Conservation (phyloP, 768 basidiomycete genomes). For the Russula griseocarnosa region DNA sequence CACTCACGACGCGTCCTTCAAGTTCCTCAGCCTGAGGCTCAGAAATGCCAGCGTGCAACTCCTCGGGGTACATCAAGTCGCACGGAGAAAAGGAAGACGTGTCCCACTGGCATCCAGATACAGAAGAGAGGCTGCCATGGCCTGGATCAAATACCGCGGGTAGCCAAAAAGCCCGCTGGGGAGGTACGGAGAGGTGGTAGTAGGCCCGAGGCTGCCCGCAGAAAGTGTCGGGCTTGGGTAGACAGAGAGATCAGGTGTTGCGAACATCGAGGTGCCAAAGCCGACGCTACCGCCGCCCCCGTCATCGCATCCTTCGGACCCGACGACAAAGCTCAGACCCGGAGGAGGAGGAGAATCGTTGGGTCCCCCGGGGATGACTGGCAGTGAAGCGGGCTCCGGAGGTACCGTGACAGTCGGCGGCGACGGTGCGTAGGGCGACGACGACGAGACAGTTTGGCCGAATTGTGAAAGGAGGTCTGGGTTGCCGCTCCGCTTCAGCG, state of each 20-base stretch:
- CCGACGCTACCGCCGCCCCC: not conserved
- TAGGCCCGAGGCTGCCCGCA: constrained; percentile 17
- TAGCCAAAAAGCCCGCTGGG: constrained; percentile 22
- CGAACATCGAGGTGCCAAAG: constrained; percentile 10
- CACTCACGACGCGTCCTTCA: not conserved
- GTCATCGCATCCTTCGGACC: not conserved
- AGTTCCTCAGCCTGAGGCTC: not conserved
- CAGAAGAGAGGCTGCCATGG: constrained; percentile 6
- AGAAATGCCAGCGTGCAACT: not conserved
- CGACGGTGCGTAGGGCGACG: not conserved
- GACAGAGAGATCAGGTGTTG: constrained; percentile 21
- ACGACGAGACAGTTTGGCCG: not conserved
- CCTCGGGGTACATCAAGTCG: not conserved
- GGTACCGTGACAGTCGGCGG: not conserved
- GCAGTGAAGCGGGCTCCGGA: not conserved
- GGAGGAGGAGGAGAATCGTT: constrained; percentile 15
- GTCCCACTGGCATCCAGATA: constrained; percentile 14
- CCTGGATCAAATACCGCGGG: constrained; percentile 18
- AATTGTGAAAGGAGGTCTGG: constrained; percentile 26
- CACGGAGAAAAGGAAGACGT: constrained; percentile 9
- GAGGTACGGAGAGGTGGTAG: constrained; percentile 22
- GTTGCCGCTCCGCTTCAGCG: constrained; percentile 41
- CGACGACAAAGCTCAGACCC: constrained; percentile 9
- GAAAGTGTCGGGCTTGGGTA: constrained; percentile 25
- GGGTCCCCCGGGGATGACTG: constrained; percentile 10